Percentiles rank a stretch among this genome's conserved stretches.
Evolutionary conservation across 176 grass and related monocot species (phyloP).

Genomic region (Avena eriantha): DNA sequence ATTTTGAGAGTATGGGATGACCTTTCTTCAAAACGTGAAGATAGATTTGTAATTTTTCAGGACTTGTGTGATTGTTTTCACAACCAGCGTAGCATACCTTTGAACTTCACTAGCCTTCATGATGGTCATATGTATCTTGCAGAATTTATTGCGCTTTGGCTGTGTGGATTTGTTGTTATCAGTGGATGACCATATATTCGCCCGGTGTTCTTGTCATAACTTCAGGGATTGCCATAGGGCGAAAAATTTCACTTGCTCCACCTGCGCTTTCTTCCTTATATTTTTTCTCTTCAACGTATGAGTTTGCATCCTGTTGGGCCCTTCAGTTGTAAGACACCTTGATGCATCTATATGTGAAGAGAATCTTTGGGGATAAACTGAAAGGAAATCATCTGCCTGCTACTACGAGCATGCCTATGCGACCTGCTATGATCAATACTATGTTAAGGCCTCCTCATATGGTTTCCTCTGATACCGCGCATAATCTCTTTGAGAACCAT

Average conservation of each 20-base stretch:
- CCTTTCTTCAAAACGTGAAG: not conserved
- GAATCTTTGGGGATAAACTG: not conserved
- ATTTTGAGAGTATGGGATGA: not conserved
- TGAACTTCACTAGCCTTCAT: not conserved
- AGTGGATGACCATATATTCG: not conserved
- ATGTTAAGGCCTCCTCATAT: not conserved
- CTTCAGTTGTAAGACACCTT: not conserved
- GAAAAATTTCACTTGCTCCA: not conserved
- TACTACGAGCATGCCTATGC: not conserved
- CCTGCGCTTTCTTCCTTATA: not conserved
- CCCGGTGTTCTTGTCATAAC: not conserved
- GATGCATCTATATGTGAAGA: too few species aligned
- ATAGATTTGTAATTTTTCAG: not conserved
- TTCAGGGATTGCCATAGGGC: not conserved
- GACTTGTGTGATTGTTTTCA: not conserved
- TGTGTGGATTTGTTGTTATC: not conserved
- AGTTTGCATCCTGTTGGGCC: not conserved
- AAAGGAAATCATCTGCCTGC: not conserved
- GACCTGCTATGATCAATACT: not conserved
- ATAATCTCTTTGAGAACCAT: not conserved
- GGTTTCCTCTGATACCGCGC: not conserved
- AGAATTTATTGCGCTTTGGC: not conserved
- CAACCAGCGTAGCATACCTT: not conserved
- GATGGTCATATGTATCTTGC: not conserved
- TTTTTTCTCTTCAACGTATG: not conserved